A percentile compares a stretch with the other conserved stretches of the same genome.
Evolutionary conservation across 2,329 filamentous ascomycete genomes (phyloP).

Genomic region (Botryotinia calthae): DNA sequence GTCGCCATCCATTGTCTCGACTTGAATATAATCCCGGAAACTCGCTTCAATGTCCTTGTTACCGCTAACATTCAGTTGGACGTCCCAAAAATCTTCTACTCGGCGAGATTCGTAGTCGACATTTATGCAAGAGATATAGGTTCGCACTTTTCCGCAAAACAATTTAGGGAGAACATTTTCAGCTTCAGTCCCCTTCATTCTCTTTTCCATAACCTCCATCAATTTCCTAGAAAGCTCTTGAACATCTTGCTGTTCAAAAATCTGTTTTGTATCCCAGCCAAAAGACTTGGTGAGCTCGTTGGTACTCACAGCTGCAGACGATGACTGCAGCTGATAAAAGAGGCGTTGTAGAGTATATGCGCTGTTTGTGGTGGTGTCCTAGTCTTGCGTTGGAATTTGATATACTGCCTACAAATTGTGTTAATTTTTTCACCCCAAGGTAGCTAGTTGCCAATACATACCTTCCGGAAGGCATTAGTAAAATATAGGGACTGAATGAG

Average conservation of each 20-base stretch:
- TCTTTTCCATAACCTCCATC: slow-evolving; percentile 95
- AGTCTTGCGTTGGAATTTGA: slow-evolving; percentile 87
- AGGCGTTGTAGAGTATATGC: slow-evolving; percentile 91
- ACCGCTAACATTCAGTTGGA: slow-evolving; percentile 92
- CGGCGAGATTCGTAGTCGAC: slow-evolving; percentile 96
- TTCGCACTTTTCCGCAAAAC: slow-evolving; percentile 98
- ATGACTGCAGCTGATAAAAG: slow-evolving; percentile 93
- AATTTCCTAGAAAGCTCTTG: slow-evolving; percentile 94
- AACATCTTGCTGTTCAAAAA: slow-evolving; percentile 98
- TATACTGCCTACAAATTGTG: slow-evolving; percentile 71
- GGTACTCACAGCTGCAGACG: slow-evolving; percentile 77
- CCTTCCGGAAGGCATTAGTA: slow-evolving; percentile 91
- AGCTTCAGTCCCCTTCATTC: slow-evolving; percentile 94
- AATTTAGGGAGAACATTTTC: slow-evolving; percentile 86
- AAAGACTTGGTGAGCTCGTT: slow-evolving; percentile 95
- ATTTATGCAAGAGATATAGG: slow-evolving; percentile 97
- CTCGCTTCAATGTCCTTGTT: slow-evolving; percentile 92
- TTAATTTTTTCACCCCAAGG: slow-evolving; percentile 21
- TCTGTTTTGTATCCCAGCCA: slow-evolving; percentile 96
- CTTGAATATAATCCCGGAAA: slow-evolving; percentile 93
- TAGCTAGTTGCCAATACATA: slow-evolving; percentile 39
- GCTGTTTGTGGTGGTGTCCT: slow-evolving; percentile 79
- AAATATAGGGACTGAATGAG: slow-evolving; percentile 82
- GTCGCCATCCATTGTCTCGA: slow-evolving; percentile 95
- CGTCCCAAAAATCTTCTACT: slow-evolving; percentile 97